Evolutionary conservation across 345 rosid species (phyloP), one percentile per base, ranked within the genome.

Genomic region (Dipteronia dyeriana): DNA sequence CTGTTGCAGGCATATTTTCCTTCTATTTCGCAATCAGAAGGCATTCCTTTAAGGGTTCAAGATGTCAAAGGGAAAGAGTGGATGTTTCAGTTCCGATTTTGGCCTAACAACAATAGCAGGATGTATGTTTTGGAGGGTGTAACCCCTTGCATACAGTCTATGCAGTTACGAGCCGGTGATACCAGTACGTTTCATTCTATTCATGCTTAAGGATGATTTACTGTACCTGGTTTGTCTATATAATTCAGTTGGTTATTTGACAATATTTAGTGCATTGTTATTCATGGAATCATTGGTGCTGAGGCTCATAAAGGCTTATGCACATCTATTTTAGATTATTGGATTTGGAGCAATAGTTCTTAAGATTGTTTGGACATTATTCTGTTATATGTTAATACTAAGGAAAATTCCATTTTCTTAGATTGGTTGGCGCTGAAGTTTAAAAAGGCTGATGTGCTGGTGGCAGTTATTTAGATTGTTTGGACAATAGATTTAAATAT

Each of bases 51-150:
- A 82, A 87, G 81, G 88, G 85, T 95, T 80, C 97, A 91, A 87
- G 97, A 95, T 76, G 88, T 90, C 68, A 93, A 78, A 82, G 97
- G 97, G 66, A 90, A 88, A 81, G 97, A 95, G 82, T 95, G 98
- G 98, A 89, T 89, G 5, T 95, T 95, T 67, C 98, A 95, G 87
- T 95, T 95, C 89, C 91, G 98, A 82, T 95, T 89, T 89, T 95
- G 98, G 98, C 98, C 98, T 26, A 95, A 95, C 83, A 95, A 95
- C 91, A 95, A 95, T 66, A 95, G 98, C 79, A 90, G 98, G 84
- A 95, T 95, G 97, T 95, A 93, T 87, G 98, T 93, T 68, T 87
- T 95, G 81, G 98, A 95, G 80, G 98, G 98, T 77, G 98, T 95
- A 73, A 95, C 97, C 72, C 97, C 98, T 74, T 95, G 98, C 88